Evolutionary conservation across 352 stramenopile species (phyloP).

Genomic region (Chrysophaeum taylorii): DNA sequence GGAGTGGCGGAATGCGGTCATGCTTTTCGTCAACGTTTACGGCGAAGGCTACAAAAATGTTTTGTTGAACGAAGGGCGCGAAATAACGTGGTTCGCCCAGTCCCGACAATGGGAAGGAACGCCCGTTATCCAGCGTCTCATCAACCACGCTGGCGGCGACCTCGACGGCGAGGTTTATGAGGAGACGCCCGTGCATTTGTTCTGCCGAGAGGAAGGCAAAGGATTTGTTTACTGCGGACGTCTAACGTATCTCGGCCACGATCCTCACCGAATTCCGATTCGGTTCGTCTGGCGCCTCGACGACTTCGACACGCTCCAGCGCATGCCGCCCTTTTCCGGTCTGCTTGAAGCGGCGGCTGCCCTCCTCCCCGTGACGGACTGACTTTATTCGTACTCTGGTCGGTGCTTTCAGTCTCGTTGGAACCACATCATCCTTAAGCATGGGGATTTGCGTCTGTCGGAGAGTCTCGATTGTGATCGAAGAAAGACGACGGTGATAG

Average conservation of each 20-base stretch:
- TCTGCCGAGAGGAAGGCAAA: not conserved
- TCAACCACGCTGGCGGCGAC: not conserved
- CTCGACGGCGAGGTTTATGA: not conserved
- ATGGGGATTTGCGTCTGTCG: too few relatives aligned
- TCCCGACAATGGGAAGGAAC: slow-evolving; percentile 11
- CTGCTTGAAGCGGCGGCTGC: not conserved
- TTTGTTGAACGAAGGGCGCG: not conserved
- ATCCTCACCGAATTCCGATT: slow-evolving; percentile 3
- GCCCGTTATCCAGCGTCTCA: slow-evolving; percentile 2
- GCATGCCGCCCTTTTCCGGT: not conserved
- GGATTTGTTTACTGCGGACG: slow-evolving; percentile 10
- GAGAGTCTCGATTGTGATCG: too few relatives aligned
- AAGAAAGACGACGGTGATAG: too few relatives aligned
- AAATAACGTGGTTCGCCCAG: slow-evolving; percentile 14
- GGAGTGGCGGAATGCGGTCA: slow-evolving; percentile 12
- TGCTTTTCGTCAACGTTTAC: slow-evolving; percentile 23
- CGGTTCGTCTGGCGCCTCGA: slow-evolving; percentile 5
- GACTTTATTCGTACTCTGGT: too few relatives aligned
- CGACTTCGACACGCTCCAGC: not conserved
- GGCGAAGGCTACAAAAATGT: slow-evolving; percentile 15
- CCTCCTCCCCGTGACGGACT: too few relatives aligned
- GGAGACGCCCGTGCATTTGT: slow-evolving; percentile 5
- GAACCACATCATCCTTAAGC: too few relatives aligned
- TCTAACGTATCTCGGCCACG: not conserved
- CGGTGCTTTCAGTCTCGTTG: too few relatives aligned